Conservation (phyloP, 345 rosid genomes). For the Acer campestre region DNA sequence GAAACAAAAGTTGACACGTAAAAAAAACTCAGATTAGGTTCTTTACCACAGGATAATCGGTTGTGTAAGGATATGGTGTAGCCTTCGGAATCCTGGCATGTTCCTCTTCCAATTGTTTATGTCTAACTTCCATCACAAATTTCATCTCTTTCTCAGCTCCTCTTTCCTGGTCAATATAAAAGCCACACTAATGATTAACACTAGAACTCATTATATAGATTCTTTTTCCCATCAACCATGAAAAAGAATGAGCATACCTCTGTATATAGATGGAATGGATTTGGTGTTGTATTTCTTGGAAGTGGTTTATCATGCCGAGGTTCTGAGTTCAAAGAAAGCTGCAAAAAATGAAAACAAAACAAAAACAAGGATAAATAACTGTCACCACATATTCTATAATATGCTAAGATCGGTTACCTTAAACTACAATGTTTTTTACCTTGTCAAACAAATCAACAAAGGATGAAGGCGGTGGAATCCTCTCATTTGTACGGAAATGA, state of each 20-base stretch:
- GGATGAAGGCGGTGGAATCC: conserved; percentile 63
- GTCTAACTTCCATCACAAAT: conserved; percentile 56
- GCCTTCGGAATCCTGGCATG: conserved; percentile 77
- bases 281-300: conserved; percentile 77
- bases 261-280: conserved; percentile 88
- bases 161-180: conserved; percentile 60
- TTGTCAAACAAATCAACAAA: conserved; percentile 80
- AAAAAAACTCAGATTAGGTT: not conserved
- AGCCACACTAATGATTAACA: not conserved
- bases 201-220: not conserved
- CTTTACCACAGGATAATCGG: conserved; percentile 93
- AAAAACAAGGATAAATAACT: too few relatives aligned
- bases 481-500: conserved; percentile 81
- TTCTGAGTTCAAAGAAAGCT: conserved; percentile 90
- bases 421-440: conserved; percentile 37
- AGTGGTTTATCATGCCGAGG: conserved; percentile 52
- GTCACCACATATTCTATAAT: not conserved
- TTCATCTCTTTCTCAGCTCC: conserved; percentile 84
- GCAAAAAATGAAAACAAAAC: conserved; percentile 13
- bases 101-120: conserved; percentile 74
- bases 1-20: not conserved
- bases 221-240: not conserved
- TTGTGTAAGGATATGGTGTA: conserved; percentile 90
- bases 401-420: not conserved
- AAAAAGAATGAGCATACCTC: conserved; percentile 53